A percentile compares a stretch with the other conserved stretches of the same genome.
phyloP scores from a whole-genome alignment of 805 yeast species.

The Kuraishia hungarica region DNA sequence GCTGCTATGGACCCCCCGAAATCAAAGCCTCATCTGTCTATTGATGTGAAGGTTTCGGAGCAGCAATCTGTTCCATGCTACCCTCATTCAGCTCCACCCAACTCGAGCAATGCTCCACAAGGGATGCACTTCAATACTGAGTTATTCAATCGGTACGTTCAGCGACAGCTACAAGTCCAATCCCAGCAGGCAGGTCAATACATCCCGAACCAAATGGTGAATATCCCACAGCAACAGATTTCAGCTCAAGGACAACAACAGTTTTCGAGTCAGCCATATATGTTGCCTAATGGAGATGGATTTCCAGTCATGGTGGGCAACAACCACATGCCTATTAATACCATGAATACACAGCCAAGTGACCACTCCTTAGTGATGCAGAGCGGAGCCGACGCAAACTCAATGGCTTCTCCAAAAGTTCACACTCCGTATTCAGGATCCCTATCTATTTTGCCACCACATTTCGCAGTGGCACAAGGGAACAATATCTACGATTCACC shows the following conservation, averaged over 20 bases:
- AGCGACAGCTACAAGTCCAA: conserved; percentile 1
- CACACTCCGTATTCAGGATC: background rate
- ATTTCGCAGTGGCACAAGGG: background rate
- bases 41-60: background rate
- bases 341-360: too few species aligned
- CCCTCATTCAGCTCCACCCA: background rate
- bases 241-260: background rate
- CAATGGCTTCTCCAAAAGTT: background rate
- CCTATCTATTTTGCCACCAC: background rate
- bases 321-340: too few species aligned
- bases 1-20: background rate
- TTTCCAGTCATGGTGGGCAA: too few species aligned
- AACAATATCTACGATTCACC: background rate
- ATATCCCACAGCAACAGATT: too few species aligned
- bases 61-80: background rate
- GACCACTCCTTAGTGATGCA: too few species aligned
- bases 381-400: too few species aligned
- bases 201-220: background rate
- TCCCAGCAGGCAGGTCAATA: background rate
- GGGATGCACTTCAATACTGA: background rate
- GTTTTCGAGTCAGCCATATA: background rate
- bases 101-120: background rate
- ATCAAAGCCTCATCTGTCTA: background rate
- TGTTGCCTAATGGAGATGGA: background rate
- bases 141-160: background rate